Evolutionary conservation across 2,329 filamentous ascomycete species (phyloP), one percentile per base, ranked within the genome.

Genomic region (Celoporthe dispersa): DNA sequence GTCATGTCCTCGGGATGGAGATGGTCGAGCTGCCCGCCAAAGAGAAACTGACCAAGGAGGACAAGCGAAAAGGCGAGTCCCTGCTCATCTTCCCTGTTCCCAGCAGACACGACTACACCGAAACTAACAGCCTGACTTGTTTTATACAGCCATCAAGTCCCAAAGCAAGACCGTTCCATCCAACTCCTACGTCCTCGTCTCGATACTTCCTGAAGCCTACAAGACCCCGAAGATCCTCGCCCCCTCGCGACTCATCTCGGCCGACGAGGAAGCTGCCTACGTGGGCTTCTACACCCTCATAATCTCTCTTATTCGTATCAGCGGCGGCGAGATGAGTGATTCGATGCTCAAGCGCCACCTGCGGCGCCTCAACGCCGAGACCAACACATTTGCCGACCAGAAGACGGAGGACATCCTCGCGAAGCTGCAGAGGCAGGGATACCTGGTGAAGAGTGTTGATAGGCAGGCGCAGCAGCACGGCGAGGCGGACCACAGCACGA

Each of bases 1-100:
- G 86, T 63, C 82, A 82, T 1, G 86, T 90, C 1, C 98, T 97
- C 80, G 96, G 96, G n/a, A 97, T 98, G 94, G 87, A 94, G 78
- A 87, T 99, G 85, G 85, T 89, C 4, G 94, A 98, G 80, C 84
- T 98, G 64, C 94, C 96, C 0, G 84, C 87, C 1, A 88, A 87
- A 76, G 95, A 98, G 76, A 97, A 94, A 79, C 86, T 92, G 64
- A 94, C 94, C 0, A 81, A 97, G 44, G 90, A 89, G 70, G 92
- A 97, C 73, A 88, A 88, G 77, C 88, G 93, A 75, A 90, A 92
- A 84, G 92, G 91, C 90, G 81, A 71, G 82, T 77, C 67, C 51
- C 71, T 22, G 55, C 66, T 28, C 41, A 31, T 16, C 31, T 39
- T n/a, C 51, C 51, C 25, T 31, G 22, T 3, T 51, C 16, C 6